These are phyloP conservation scores for Adenanthera pavonina DNA, from an alignment of 306 rosid genomes.

Conservation along the genomic window DNA sequence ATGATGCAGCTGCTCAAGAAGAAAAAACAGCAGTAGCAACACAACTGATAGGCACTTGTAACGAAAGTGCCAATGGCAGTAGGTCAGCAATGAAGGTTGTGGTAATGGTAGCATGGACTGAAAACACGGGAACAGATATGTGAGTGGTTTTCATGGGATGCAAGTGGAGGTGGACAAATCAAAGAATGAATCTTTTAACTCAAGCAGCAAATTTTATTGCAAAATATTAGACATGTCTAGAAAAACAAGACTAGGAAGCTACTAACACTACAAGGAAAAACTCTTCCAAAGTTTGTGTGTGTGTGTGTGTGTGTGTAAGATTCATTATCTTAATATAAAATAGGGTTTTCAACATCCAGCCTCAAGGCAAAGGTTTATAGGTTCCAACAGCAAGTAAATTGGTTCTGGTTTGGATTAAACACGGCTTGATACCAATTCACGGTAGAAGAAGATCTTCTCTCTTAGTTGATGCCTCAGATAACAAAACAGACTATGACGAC, in stretches of 20 bases:
- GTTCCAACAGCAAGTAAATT: conserved; percentile 2
- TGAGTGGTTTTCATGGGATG: not conserved
- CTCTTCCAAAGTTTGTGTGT: too few relatives aligned
- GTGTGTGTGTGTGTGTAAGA: too few relatives aligned
- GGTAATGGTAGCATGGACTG: not conserved
- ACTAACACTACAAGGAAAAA: too few relatives aligned
- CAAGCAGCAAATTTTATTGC: not conserved
- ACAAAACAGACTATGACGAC: not conserved
- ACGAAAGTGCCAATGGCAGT: not conserved
- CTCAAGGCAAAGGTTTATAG: not conserved
- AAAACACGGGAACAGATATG: not conserved
- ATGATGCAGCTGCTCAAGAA: not conserved
- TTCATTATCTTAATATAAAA: too few relatives aligned
- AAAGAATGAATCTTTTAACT: too few relatives aligned
- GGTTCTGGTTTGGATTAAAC: conserved; percentile 1
- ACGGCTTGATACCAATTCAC: not conserved
- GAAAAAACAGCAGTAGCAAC: not conserved
- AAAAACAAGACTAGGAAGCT: too few relatives aligned
- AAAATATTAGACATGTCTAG: too few relatives aligned
- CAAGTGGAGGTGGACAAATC: not conserved
- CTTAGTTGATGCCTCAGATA: not conserved
- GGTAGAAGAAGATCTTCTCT: not conserved
- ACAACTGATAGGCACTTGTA: not conserved
- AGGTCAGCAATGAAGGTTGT: not conserved
- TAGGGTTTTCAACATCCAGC: not conserved